Conservation (phyloP, 768 basidiomycete genomes). For the Ramaria sp. region DNA sequence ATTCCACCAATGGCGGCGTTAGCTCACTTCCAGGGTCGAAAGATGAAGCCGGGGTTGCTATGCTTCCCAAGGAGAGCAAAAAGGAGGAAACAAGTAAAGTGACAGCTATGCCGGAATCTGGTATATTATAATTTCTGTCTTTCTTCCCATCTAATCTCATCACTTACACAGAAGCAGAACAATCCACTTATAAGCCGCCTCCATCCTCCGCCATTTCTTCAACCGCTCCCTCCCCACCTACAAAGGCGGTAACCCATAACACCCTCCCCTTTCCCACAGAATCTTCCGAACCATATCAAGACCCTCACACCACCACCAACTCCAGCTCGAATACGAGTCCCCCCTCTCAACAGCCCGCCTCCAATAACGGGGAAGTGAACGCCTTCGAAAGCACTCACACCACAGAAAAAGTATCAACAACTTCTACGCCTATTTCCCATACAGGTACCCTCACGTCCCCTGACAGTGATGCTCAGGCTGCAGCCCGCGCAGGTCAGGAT, state of each 20-base stretch:
- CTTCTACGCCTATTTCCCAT: background rate
- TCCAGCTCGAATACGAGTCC: background rate
- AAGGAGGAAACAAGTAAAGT: background rate
- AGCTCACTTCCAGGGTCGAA: conserved; percentile 35
- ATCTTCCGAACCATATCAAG: background rate
- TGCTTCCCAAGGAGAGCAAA: conserved; percentile 35
- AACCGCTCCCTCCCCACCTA: background rate
- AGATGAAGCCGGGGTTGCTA: conserved; percentile 35
- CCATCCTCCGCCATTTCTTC: background rate
- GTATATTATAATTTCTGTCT: too few relatives aligned
- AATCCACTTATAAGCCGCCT: background rate
- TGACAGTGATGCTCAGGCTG: background rate
- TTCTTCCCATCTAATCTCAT: background rate
- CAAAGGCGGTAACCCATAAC: background rate
- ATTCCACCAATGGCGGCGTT: background rate
- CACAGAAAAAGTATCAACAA: too few relatives aligned
- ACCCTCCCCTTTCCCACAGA: background rate
- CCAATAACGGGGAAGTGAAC: too few relatives aligned
- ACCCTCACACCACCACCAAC: background rate
- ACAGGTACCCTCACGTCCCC: background rate
- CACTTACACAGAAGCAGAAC: background rate
- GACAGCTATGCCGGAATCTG: too few relatives aligned
- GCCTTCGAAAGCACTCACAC: too few relatives aligned
- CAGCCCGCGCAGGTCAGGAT: background rate
- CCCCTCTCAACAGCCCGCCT: background rate